Evolutionary conservation across 345 rosid genomes (phyloP).

Genomic region (Trapa bicornis): DNA sequence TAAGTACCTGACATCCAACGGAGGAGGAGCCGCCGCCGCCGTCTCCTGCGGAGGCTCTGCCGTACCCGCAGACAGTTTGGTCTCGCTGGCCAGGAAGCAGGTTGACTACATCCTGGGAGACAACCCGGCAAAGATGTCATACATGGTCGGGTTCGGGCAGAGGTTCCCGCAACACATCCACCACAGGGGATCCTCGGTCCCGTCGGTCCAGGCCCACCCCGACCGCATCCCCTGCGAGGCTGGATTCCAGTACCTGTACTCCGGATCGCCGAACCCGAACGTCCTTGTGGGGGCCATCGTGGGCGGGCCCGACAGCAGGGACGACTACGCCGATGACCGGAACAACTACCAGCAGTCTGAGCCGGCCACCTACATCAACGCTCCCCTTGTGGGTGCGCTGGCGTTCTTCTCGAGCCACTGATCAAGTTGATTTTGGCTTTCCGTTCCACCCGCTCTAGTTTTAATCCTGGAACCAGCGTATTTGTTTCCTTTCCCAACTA

Average conservation of each 20-base stretch:
- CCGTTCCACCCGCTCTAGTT: background rate
- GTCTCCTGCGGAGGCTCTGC: slow-evolving; percentile 32
- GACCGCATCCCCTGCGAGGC: slow-evolving; percentile 31
- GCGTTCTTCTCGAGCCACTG: slow-evolving; percentile 36
- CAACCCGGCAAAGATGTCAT: slow-evolving; percentile 65
- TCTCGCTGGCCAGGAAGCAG: slow-evolving; percentile 47
- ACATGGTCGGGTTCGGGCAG: slow-evolving; percentile 81
- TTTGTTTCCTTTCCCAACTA: slow-evolving; percentile 1
- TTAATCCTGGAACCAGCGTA: too few relatives aligned
- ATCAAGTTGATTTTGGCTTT: background rate
- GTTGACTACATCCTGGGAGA: slow-evolving; percentile 84
- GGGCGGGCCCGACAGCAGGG: slow-evolving; percentile 56
- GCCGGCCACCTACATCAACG: slow-evolving; percentile 63
- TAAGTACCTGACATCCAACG: slow-evolving; percentile 36
- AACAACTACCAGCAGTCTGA: slow-evolving; percentile 59
- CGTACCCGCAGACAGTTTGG: slow-evolving; percentile 24
- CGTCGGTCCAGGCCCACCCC: slow-evolving; percentile 46
- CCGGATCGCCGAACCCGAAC: slow-evolving; percentile 46
- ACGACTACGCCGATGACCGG: slow-evolving; percentile 46
- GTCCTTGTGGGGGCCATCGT: slow-evolving; percentile 48
- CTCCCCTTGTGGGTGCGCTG: slow-evolving; percentile 58
- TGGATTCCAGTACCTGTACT: slow-evolving; percentile 42
- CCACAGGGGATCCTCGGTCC: slow-evolving; percentile 82
- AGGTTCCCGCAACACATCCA: slow-evolving; percentile 69
- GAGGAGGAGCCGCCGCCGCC: slow-evolving; percentile 10